Percentiles rank a stretch among this genome's conserved stretches.
These are phyloP conservation scores for Botryobasidium botryosum DNA, from an alignment of 768 basidiomycete species.

Conservation along the genomic window DNA sequence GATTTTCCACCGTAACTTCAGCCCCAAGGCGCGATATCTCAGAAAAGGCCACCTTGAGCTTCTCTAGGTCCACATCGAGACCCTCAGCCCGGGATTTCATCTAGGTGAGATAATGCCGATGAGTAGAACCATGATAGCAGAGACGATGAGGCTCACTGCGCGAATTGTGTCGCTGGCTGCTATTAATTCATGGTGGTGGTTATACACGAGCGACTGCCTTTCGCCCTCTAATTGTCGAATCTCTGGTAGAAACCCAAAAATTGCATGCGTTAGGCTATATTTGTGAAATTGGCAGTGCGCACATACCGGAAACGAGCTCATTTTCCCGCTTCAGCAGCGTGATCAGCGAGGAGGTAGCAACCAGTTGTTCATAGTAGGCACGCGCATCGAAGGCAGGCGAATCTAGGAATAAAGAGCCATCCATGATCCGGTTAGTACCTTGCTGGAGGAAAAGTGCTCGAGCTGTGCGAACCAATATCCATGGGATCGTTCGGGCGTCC, in stretches of 20 bases:
- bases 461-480: conserved; percentile 33
- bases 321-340: conserved; percentile 65
- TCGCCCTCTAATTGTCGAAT: conserved; percentile 79
- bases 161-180: conserved; percentile 86
- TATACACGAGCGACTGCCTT: conserved; percentile 81
- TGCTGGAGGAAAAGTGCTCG: neutral
- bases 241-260: conserved; percentile 29
- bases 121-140: conserved; percentile 1
- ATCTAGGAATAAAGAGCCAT: conserved; percentile 43
- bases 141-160: conserved; percentile 35
- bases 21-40: conserved; percentile 68
- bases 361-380: conserved; percentile 70
- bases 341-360: conserved; percentile 62
- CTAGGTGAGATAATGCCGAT: no score
- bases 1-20: conserved; percentile 21
- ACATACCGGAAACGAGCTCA: conserved; percentile 51
- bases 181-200: conserved; percentile 89
- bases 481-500: conserved; percentile 54
- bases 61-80: conserved; percentile 69
- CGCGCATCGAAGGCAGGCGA: conserved; percentile 70
- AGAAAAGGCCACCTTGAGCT: conserved; percentile 62
- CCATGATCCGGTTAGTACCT: neutral
- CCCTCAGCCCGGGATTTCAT: conserved; percentile 81
- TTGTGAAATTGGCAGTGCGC: conserved; percentile 5
- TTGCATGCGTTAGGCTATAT: neutral